phyloP scores from a whole-genome alignment of 805 yeast species.

The Clavispora phyllophila region DNA sequence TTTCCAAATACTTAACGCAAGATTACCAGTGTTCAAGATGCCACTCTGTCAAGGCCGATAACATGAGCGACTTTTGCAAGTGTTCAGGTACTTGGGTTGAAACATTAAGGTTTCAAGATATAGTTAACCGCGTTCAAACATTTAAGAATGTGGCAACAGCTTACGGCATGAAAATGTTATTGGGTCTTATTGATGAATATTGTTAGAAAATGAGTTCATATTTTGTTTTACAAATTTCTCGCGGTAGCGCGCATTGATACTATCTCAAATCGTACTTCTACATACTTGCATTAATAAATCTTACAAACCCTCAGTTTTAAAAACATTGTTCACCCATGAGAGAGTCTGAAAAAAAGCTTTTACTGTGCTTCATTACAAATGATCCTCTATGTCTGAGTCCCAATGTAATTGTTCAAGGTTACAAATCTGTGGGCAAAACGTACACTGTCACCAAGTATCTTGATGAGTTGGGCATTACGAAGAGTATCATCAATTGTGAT shows the following conservation, averaged over 20 bases:
- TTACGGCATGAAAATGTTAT: slow-evolving; percentile 57
- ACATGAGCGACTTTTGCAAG: slow-evolving; percentile 67
- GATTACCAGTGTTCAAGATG: slow-evolving; percentile 82
- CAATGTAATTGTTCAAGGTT: slow-evolving; percentile 43
- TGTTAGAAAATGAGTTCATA: neutral
- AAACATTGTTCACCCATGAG: slow-evolving; percentile 13
- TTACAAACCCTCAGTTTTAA: neutral
- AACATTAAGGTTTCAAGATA: slow-evolving; percentile 41
- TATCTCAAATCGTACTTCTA: neutral
- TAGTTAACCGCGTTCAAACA: slow-evolving; percentile 42
- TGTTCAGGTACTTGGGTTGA: slow-evolving; percentile 88
- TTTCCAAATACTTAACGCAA: slow-evolving; percentile 67
- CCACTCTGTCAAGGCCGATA: slow-evolving; percentile 56
- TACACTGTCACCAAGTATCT: slow-evolving; percentile 30
- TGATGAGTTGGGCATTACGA: slow-evolving; percentile 19
- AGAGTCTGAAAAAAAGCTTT: slow-evolving; percentile 28
- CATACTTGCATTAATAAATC: neutral
- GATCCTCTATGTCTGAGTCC: slow-evolving; percentile 26
- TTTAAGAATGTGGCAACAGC: slow-evolving; percentile 55
- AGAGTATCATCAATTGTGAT: slow-evolving; percentile 39
- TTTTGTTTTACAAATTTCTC: too few species aligned
- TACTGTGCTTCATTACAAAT: slow-evolving; percentile 30
- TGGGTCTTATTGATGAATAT: slow-evolving; percentile 27
- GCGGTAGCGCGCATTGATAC: neutral
- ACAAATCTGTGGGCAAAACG: slow-evolving; percentile 46